These are phyloP conservation scores for Barbarea vulgaris DNA, from an alignment of 345 rosid species.

Conservation along the genomic window DNA sequence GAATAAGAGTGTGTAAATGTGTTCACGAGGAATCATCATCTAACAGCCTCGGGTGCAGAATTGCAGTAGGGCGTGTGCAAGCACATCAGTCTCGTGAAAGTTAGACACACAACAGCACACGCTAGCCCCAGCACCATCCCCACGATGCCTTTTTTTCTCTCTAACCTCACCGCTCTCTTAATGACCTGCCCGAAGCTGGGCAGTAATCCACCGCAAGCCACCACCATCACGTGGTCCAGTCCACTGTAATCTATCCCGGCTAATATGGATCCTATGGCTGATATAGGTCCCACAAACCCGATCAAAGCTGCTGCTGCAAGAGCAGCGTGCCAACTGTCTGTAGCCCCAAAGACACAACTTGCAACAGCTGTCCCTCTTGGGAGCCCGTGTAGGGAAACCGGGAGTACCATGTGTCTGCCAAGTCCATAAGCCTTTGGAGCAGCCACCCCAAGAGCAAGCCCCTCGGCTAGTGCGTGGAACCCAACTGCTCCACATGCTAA, in stretches of 20 bases:
- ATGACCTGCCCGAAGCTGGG: constrained; percentile 70
- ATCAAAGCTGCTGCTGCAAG: constrained; percentile 85
- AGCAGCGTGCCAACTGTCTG: constrained; percentile 90
- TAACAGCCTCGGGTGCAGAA: constrained; percentile 97
- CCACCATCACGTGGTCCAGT: constrained; percentile 89
- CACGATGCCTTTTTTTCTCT: constrained; percentile 53
- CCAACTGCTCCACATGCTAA: constrained; percentile 89
- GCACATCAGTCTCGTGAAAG: constrained; percentile 87
- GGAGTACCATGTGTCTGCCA: constrained; percentile 95
- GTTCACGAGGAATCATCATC: constrained; percentile 33
- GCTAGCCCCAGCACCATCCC: constrained; percentile 71
- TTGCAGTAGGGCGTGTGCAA: constrained; percentile 97
- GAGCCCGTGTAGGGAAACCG: constrained; percentile 91
- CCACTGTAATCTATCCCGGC: constrained; percentile 94
- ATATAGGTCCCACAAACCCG: constrained; percentile 87
- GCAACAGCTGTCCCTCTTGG: constrained; percentile 98
- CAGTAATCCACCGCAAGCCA: constrained; percentile 85
- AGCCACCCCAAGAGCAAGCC: constrained; percentile 96
- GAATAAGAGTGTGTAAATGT: background rate
- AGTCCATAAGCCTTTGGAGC: constrained; percentile 97
- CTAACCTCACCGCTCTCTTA: constrained; percentile 66
- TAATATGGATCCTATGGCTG: constrained; percentile 90
- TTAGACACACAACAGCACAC: constrained; percentile 76
- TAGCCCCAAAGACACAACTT: constrained; percentile 90
- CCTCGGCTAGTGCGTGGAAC: constrained; percentile 94